Evolutionary conservation across 2,329 filamentous ascomycete genomes (phyloP).

Genomic region (Sporothrix dimorphospora): DNA sequence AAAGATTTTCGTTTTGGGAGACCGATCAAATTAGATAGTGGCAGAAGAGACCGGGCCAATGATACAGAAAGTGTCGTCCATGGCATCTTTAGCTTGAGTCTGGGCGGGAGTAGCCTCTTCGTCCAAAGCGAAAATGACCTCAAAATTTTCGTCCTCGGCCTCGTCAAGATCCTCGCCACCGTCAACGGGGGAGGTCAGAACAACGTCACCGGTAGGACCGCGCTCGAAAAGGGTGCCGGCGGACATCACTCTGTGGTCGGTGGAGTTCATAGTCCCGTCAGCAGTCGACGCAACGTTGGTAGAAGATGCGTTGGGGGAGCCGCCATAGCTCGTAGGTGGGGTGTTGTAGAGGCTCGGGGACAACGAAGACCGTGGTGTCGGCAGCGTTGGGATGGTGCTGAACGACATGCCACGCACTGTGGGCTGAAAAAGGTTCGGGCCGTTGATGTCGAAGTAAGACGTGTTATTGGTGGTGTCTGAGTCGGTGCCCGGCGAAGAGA

Average conservation of each 20-base stretch:
- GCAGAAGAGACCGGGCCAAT: background rate
- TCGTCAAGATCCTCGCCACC: background rate
- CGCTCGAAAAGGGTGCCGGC: conserved; percentile 11
- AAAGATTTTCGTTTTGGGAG: background rate
- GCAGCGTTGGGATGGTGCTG: background rate
- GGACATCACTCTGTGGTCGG: background rate
- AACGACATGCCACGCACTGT: background rate
- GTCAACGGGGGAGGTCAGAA: no score
- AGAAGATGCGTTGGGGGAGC: background rate
- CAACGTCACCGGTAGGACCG: background rate
- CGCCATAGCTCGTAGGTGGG: background rate
- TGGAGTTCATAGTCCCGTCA: background rate
- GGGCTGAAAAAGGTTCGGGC: background rate
- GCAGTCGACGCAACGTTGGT: background rate
- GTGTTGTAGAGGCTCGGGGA: background rate
- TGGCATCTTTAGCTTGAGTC: background rate
- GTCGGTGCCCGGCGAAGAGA: background rate
- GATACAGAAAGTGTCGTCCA: background rate
- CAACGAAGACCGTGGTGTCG: background rate
- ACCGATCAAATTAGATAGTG: background rate
- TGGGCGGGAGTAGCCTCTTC: background rate
- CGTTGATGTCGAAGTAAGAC: conserved; percentile 5
- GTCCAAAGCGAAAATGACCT: background rate
- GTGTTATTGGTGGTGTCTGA: background rate
- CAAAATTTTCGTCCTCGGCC: background rate